Base-by-base conservation (phyloP, 257 asterid species). In the Verbena officinalis region DNA sequence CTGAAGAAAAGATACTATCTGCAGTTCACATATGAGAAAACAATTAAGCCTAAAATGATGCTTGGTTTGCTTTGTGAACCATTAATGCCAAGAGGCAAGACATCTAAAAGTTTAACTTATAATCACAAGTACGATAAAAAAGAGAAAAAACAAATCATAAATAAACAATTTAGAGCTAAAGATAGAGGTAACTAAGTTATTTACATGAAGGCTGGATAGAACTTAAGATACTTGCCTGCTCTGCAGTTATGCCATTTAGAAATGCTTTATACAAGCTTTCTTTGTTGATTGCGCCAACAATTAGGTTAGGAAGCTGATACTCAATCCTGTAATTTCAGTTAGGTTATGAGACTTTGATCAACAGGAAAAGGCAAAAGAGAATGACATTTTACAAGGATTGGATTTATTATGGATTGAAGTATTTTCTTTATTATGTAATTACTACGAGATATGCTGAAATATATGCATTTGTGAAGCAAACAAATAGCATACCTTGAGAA, bases 261-360 rank as follows among this genome's bases (percentile, higher is more conserved):
- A 90, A 86, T 59, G 99, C 97, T 77, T 83, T 90, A 71, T 88
- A 81, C 83, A 94, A 83, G 88, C 96, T 90, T 71, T 94, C 99
- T 76, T 90, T 94, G 12, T 82, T 90, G 72, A 94, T 88, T 27
- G 96, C 91, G n/a, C 92, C 81, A 56, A 94, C 99, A 46, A 90
- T 83, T 79, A 94, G 96, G 83, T 94, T 94, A 20, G 99, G 99
- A 53, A 94, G 95, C 82, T 88, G 97, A 81, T 94, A 94, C 70
- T 90, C 97, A 24, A 94, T 83, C 87, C 98, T 92, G 91, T 49
- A 74, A 66, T 77, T 71, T 56, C 68, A 83, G 12, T 51, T 68
- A 61, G 42, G 19, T 59, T 62, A 52, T 27, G 33, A 15, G 48
- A 51, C 8, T 48, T 55, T 2, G 38, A 31, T 34, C 14, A 12